Evolutionary conservation across 257 asterid species (phyloP).

Genomic region (Nicotiana otophora): DNA sequence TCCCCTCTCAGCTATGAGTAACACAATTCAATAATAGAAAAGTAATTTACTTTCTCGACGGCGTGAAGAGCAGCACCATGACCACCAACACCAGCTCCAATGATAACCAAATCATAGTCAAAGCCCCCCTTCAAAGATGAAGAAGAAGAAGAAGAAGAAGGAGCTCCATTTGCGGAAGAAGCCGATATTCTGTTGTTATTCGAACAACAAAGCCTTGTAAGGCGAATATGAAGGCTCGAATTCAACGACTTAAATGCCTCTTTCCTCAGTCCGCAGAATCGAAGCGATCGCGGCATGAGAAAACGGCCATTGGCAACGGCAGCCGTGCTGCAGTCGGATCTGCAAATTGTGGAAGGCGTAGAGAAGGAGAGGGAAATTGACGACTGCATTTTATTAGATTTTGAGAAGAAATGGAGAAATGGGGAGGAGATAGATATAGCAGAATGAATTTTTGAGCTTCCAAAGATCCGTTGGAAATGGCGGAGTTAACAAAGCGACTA

Average conservation of each 20-base stretch:
- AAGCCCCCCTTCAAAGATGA: constrained; percentile 17
- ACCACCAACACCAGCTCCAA: constrained; percentile 98
- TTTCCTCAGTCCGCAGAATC: constrained; percentile 75
- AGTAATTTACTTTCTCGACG: constrained; percentile 57
- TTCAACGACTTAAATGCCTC: constrained; percentile 43
- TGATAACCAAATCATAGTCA: constrained; percentile 90
- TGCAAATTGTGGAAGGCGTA: constrained; percentile 38
- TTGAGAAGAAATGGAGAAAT: background rate
- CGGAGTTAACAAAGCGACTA: constrained; percentile 56
- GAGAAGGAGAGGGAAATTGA: constrained; percentile 56
- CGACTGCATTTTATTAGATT: constrained; percentile 45
- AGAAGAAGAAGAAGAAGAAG: constrained; percentile 15
- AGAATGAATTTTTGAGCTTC: constrained; percentile 27
- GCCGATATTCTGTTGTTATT: constrained; percentile 31
- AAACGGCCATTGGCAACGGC: constrained; percentile 10
- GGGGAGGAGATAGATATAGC: constrained; percentile 7
- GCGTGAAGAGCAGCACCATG: constrained; percentile 99
- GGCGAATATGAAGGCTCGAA: constrained; percentile 28
- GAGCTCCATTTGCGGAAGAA: constrained; percentile 44
- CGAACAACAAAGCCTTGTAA: constrained; percentile 12
- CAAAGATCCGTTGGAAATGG: constrained; percentile 58
- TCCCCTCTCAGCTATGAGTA: background rate
- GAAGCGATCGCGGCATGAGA: constrained; percentile 51
- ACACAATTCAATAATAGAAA: background rate
- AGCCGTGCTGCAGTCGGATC: constrained; percentile 31